Percentiles rank a stretch among this genome's conserved stretches.
Conservation (phyloP, 2,329 filamentous ascomycete genomes). For the Sporothrix inflata region DNA sequence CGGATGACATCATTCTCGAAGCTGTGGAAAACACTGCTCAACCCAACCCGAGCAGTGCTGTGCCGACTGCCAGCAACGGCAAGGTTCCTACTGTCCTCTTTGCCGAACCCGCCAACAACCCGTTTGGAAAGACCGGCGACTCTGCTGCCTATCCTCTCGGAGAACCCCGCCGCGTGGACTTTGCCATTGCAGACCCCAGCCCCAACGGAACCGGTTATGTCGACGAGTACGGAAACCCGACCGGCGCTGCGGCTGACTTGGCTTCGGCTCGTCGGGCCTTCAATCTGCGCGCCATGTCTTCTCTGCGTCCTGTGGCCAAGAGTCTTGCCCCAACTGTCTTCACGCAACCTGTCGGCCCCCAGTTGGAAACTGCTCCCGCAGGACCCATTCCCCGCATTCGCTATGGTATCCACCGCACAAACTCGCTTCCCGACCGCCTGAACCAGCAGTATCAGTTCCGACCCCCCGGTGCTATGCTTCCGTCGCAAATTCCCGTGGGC, state of each 20-base stretch:
- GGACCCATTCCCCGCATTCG: constrained; percentile 60
- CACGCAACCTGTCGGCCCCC: constrained; percentile 47
- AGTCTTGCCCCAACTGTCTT: constrained; percentile 75
- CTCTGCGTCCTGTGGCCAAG: constrained; percentile 65
- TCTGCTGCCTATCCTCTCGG: constrained; percentile 17
- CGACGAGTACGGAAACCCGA: constrained; percentile 21
- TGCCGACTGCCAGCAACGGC: background rate
- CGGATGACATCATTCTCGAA: constrained; percentile 43
- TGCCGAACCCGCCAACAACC: background rate
- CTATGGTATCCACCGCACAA: constrained; percentile 71
- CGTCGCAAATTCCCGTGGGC: constrained; percentile 49
- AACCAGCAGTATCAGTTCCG: constrained; percentile 51
- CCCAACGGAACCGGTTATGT: constrained; percentile 33
- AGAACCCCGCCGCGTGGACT: constrained; percentile 49
- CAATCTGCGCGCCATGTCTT: constrained; percentile 63
- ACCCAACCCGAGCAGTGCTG: background rate
- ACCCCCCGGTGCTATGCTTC: constrained; percentile 55
- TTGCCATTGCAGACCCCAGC: constrained; percentile 42
- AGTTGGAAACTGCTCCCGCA: constrained; percentile 39
- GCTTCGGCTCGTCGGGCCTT: constrained; percentile 53
- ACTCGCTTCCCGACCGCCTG: constrained; percentile 72
- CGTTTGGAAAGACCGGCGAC: background rate
- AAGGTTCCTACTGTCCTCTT: background rate
- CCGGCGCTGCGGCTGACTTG: constrained; percentile 37
- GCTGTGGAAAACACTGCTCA: constrained; percentile 23